Conservation (phyloP, 1,284 basidiomycete genomes). For the Grifola frondosa region DNA sequence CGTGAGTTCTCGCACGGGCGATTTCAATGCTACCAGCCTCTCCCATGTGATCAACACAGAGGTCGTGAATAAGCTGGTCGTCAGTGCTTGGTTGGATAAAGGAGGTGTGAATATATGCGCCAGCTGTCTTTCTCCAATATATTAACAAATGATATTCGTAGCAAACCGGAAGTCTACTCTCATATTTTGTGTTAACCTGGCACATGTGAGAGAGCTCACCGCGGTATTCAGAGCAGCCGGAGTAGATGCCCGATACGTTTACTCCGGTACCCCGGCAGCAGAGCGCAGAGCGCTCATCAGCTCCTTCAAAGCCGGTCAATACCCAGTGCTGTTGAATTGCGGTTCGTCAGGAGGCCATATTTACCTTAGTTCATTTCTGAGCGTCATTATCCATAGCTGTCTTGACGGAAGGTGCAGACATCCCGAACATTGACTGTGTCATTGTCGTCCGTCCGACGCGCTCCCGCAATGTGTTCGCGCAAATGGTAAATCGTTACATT, state of each 20-base stretch:
- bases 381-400: constrained; percentile 54
- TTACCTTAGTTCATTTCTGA: background rate
- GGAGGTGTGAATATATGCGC: constrained; percentile 57
- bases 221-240: constrained; percentile 73
- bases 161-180: constrained; percentile 79
- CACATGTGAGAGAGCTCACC: constrained; percentile 81
- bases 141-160: constrained; percentile 23
- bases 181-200: constrained; percentile 87
- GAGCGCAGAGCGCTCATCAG: constrained; percentile 69
- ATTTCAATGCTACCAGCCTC: constrained; percentile 77
- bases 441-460: constrained; percentile 85
- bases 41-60: constrained; percentile 79
- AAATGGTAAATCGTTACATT: constrained; percentile 67
- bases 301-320: constrained; percentile 71
- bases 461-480: constrained; percentile 86
- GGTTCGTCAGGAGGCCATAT: constrained; percentile 43
- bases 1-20: constrained; percentile 66
- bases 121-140: constrained; percentile 3
- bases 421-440: constrained; percentile 91
- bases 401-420: constrained; percentile 89
- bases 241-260: constrained; percentile 84
- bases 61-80: constrained; percentile 73
- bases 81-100: constrained; percentile 80
- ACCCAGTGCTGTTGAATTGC: constrained; percentile 91
- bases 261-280: constrained; percentile 64